Evolutionary conservation across 1,284 basidiomycete genomes (phyloP).

Genomic region (Ustilago loliicola): DNA sequence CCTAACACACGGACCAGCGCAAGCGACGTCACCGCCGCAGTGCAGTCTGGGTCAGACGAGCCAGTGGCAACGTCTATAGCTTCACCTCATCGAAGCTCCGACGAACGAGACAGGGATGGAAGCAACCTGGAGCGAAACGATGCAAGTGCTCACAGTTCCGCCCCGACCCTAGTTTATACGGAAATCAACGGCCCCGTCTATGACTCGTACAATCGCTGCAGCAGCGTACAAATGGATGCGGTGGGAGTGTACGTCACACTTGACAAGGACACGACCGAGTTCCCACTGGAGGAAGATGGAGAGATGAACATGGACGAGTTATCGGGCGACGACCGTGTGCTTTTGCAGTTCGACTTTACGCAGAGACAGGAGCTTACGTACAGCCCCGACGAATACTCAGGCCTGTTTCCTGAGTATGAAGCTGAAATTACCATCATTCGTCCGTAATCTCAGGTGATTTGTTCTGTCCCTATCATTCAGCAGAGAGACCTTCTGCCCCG

Average conservation of each 20-base stretch:
- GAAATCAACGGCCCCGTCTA: background rate
- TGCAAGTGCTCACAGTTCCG: background rate
- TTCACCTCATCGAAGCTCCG: background rate
- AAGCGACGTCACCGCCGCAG: background rate
- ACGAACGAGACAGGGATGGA: too few species aligned
- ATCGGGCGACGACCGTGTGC: constrained; percentile 7
- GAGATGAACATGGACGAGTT: background rate
- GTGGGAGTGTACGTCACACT: constrained; percentile 24
- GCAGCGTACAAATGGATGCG: constrained; percentile 53
- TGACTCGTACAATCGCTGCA: constrained; percentile 26
- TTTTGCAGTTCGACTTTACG: constrained; percentile 33
- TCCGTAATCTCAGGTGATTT: background rate
- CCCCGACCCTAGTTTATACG: constrained; percentile 25
- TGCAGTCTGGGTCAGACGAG: background rate
- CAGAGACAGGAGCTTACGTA: constrained; percentile 6
- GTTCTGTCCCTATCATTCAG: background rate
- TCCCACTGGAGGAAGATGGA: background rate
- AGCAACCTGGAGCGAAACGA: background rate
- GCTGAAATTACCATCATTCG: background rate
- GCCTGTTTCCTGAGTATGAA: background rate
- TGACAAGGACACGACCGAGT: constrained; percentile 9
- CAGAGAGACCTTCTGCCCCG: background rate
- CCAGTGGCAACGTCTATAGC: background rate
- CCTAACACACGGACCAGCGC: background rate
- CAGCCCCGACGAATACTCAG: too few species aligned